phyloP scores from a whole-genome alignment of 768 basidiomycete species.

The Hypholoma sublateritium region DNA sequence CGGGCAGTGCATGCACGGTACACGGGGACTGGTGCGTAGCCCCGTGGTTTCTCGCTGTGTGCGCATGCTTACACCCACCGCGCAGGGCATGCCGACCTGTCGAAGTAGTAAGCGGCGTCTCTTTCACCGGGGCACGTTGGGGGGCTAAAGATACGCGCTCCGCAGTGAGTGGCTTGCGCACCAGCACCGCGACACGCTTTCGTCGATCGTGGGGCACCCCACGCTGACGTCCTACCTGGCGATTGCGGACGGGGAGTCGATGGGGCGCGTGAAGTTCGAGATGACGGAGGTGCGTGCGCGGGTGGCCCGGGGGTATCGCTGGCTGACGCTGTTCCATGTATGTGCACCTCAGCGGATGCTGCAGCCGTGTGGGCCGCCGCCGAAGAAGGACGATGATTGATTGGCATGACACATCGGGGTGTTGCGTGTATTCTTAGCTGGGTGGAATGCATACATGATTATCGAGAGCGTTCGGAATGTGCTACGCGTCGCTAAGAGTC shows the following conservation, averaged over 20 bases:
- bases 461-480: background rate
- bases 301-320: slow-evolving; percentile 7
- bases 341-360: slow-evolving; percentile 71
- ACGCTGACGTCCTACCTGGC: slow-evolving; percentile 84
- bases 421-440: background rate
- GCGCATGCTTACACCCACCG: slow-evolving; percentile 6
- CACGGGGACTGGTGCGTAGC: slow-evolving; percentile 82
- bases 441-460: background rate
- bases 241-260: slow-evolving; percentile 92
- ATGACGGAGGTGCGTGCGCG: slow-evolving; percentile 77
- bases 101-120: slow-evolving; percentile 79
- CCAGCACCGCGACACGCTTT: slow-evolving; percentile 93
- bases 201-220: slow-evolving; percentile 91
- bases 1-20: slow-evolving; percentile 88
- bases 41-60: background rate
- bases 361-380: slow-evolving; percentile 92
- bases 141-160: background rate
- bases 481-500: background rate
- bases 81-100: slow-evolving; percentile 95
- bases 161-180: slow-evolving; percentile 95
- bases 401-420: slow-evolving; percentile 5
- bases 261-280: slow-evolving; percentile 88
- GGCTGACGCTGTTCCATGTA: background rate
- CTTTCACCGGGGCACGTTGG: background rate
- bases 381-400: slow-evolving; percentile 83